Base-by-base conservation (phyloP, 352 stramenopile genomes). In the Pythium grandisporangium region DNA sequence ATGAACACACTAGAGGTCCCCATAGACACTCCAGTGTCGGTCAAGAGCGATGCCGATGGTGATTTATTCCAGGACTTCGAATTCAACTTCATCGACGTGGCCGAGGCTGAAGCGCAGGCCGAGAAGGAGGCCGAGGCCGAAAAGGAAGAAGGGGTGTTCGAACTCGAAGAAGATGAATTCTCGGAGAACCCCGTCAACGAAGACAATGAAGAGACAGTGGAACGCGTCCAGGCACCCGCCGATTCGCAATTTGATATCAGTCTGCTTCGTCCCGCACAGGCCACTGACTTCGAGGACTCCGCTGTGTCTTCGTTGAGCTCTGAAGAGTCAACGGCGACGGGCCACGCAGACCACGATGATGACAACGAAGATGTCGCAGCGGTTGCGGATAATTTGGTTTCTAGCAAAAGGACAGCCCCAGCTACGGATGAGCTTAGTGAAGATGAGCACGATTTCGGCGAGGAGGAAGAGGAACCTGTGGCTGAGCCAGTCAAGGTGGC, bases 1-100 rank as follows among this genome's bases (percentile, higher is more conserved):
- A 92, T 92, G 70, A 86, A 92, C 50, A 85, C 79, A 8, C 63
- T 84, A 17, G 79, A 92, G 45, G 74, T 92, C 23, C 73, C 75
- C 1, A 63, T 86, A 30, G 79, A 92, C 45, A 92, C 79, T n/a
- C 79, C 79, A 6, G 78, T 70, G 37, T 89, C 75, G 14, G 71
- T 85, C 14, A 82, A 82, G 62, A 84, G 67, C 59, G 70, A 61
- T 22, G 63, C 63, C 23, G 73, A 66, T 19, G n/a, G n/a, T n/a
- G 74, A 89, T 38, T 46, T 89, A 11, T 92, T 92, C 40, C 71
- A 76, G 26, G 72, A 89, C 58, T 89, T 89, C 55, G 71, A 75
- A 11, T 89, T 86, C 58, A 89, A 89, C 52, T 82, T 83, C 56
- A 76, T 89, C 63, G 72, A 85, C 37, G 66, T 69, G 3, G 66